These are phyloP conservation scores for Colletotrichum godetiae DNA, from an alignment of 2,329 filamentous ascomycete species.

Conservation along the genomic window DNA sequence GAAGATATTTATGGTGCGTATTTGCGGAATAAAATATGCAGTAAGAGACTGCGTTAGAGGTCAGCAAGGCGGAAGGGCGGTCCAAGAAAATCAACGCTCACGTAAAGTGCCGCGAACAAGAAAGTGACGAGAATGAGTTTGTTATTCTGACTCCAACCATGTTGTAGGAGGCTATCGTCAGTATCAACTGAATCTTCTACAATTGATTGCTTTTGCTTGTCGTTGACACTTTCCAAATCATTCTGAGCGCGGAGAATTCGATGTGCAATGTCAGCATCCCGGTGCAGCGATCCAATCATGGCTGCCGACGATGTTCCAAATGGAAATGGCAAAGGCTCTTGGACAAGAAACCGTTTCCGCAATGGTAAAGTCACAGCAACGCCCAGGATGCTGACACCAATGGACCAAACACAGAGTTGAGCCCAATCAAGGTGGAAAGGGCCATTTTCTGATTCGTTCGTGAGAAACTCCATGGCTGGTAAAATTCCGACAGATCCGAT, in stretches of 20 bases:
- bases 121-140: neutral
- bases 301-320: conserved; percentile 8
- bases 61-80: neutral
- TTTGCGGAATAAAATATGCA: conserved; percentile 1
- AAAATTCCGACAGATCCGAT: conserved; percentile 2
- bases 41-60: neutral
- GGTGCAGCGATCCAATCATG: neutral
- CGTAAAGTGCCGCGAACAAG: conserved; percentile 2
- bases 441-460: neutral
- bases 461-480: conserved; percentile 6
- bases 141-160: neutral
- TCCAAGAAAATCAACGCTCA: neutral
- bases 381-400: conserved; percentile 4
- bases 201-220: neutral
- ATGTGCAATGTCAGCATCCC: neutral
- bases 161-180: neutral
- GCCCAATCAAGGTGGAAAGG: neutral
- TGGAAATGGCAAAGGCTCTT: conserved; percentile 3
- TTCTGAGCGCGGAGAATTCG: neutral
- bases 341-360: neutral
- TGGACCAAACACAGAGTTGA: neutral
- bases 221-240: neutral
- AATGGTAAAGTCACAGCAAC: neutral
- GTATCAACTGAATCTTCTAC: neutral
- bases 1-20: neutral